phyloP scores from a whole-genome alignment of 352 stramenopile genomes.

The Phytopythium ostracodes region DNA sequence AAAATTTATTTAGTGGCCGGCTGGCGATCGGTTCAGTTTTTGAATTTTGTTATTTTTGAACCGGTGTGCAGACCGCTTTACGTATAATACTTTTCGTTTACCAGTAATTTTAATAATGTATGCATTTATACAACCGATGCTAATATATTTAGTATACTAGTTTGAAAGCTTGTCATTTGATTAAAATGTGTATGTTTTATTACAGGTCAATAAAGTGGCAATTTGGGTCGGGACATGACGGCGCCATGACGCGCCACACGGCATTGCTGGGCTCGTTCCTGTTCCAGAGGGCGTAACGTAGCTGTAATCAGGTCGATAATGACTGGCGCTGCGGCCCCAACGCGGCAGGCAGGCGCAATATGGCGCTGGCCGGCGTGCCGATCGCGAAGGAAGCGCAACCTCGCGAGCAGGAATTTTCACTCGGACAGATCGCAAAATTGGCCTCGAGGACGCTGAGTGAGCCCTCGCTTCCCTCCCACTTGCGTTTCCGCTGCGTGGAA shows the following conservation, averaged over 20 bases:
- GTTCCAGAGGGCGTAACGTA: background rate
- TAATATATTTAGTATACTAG: too few species aligned
- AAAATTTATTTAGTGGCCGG: constrained; percentile 8
- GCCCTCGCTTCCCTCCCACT: background rate
- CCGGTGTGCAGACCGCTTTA: background rate
- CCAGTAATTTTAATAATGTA: background rate
- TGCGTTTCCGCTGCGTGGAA: background rate
- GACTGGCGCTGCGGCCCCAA: background rate
- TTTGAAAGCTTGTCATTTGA: too few species aligned
- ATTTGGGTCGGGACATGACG: background rate
- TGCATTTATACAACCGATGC: background rate
- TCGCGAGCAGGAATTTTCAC: background rate
- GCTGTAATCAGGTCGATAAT: background rate
- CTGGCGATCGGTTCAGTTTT: background rate
- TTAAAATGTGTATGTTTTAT: background rate
- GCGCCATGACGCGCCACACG: background rate
- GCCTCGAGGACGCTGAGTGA: background rate
- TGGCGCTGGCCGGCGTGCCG: background rate
- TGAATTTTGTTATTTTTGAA: constrained; percentile 3
- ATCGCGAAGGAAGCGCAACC: background rate
- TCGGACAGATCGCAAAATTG: background rate
- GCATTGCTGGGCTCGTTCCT: background rate
- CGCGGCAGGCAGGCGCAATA: background rate
- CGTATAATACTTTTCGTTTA: background rate
- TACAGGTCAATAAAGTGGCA: background rate